Percentiles rank a stretch among this genome's conserved stretches.
Evolutionary conservation across 805 yeast genomes (phyloP).

Genomic region (Spathaspora sp.): DNA sequence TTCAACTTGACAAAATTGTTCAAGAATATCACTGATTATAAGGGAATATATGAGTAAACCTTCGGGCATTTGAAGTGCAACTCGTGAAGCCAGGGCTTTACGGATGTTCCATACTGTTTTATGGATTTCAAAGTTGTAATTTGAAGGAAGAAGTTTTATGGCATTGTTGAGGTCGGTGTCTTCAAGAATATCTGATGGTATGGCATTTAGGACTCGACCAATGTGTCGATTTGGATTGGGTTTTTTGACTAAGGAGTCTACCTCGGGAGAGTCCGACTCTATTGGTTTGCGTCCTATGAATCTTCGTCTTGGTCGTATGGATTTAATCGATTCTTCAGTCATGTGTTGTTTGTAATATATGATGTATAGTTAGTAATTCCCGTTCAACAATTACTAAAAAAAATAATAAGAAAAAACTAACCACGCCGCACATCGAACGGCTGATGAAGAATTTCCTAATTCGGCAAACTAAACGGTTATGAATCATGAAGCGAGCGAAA

Average conservation of each 20-base stretch:
- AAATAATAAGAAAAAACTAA: no score
- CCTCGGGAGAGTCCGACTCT: constrained; percentile 4
- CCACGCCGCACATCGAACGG: constrained; percentile 1
- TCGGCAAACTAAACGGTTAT: background rate
- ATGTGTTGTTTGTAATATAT: background rate
- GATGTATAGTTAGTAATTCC: background rate
- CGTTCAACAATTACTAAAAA: background rate
- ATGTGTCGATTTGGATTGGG: constrained; percentile 28
- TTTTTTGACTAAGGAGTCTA: background rate
- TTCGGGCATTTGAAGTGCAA: constrained; percentile 97
- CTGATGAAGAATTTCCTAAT: background rate
- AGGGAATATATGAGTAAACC: constrained; percentile 87
- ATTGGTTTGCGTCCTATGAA: constrained; percentile 54
- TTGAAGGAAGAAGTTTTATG: constrained; percentile 74
- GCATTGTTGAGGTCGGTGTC: constrained; percentile 85
- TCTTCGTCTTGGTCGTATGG: constrained; percentile 41
- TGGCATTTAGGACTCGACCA: constrained; percentile 73
- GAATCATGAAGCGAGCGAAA: background rate
- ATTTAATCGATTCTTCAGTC: background rate
- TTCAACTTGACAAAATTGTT: constrained; percentile 85
- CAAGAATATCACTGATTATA: constrained; percentile 85
- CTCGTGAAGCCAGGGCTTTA: constrained; percentile 71
- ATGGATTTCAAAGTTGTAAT: constrained; percentile 93
- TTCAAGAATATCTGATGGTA: constrained; percentile 79
- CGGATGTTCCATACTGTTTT: constrained; percentile 92